Evolutionary conservation across 176 grass and related monocot species (phyloP), one percentile per base, ranked within the genome.

Genomic region (Paspalum notatum): DNA sequence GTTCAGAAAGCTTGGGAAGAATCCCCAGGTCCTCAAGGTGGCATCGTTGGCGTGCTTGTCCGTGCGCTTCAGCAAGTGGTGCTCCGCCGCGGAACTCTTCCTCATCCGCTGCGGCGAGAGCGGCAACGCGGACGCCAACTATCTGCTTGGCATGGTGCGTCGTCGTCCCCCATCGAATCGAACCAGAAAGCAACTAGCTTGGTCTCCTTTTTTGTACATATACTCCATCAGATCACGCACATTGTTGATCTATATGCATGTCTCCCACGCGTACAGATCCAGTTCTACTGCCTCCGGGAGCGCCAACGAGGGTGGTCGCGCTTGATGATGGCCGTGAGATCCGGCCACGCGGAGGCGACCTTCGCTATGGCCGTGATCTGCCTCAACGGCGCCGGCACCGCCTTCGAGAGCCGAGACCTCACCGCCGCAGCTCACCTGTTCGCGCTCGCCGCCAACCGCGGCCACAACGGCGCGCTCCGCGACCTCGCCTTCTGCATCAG

Each of bases 401-500:
- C 65, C 10, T 66, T 62, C 73, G 59, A 76, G 11, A 67, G 75
- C 61, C 27, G 38, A 9, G 76, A 81, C 66, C 68, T 68, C 7
- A 68, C 24, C 25, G 60, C 70, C 39, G 87, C 80, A 20, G 79
- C 66, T 12, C 56, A 32, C 14, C 80, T 90, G 21, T 90, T 80
- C 53, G 76, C 55, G 9, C 66, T 75, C 21, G 88, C 88, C 12
- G 84, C 88, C 24, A 9, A 17, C 9, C 59, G 7, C n/a, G 88
- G 84, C 11, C 54, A 85, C 77, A 37, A 56, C 10, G 80, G 86
- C 65, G 88, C 88, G 46, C 61, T 90, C 3, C 83, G 88, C 49
- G 84, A 90, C 84, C 79, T 90, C 32, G 84, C 72, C 66, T 74
- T 84, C 60, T 90, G 88, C 77, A 42, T 84, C 41, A 75, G 68